phyloP scores from a whole-genome alignment of 179 eudicot species.

The Patellifolia procumbens region DNA sequence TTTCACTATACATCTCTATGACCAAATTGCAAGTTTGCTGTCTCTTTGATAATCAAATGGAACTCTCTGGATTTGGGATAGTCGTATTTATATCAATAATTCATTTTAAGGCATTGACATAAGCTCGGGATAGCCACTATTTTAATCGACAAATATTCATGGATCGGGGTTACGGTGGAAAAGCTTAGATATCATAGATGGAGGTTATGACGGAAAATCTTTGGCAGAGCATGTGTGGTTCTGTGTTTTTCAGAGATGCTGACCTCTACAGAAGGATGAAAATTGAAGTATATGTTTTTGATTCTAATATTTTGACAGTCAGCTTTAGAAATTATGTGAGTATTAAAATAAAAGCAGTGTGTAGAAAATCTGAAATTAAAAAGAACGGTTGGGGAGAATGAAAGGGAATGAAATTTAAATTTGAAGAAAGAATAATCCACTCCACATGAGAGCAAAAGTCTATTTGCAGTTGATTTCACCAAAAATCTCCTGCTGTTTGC shows the following conservation, averaged over 20 bases:
- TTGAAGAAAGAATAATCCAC: neutral
- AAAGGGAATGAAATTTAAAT: neutral
- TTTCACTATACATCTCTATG: neutral
- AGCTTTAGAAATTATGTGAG: neutral
- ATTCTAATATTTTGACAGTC: neutral
- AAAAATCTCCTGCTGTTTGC: too few species aligned
- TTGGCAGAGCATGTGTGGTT: neutral
- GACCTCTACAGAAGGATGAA: neutral
- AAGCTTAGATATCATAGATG: neutral
- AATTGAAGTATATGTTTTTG: neutral
- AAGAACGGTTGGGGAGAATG: too few species aligned
- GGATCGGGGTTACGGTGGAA: neutral
- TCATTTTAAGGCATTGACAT: too few species aligned
- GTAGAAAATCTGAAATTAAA: neutral
- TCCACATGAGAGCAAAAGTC: neutral
- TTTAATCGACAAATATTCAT: too few species aligned
- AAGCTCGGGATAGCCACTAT: neutral
- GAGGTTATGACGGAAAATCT: neutral
- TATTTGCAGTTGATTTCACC: neutral
- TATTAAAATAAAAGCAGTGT: neutral
- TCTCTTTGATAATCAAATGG: neutral
- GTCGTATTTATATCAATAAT: neutral
- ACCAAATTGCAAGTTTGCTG: neutral
- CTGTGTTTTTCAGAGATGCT: neutral
- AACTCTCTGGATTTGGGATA: neutral